Percentiles rank a stretch among this genome's conserved stretches.
Evolutionary conservation across 345 rosid genomes (phyloP).

Genomic region (Moricandia arvensis): DNA sequence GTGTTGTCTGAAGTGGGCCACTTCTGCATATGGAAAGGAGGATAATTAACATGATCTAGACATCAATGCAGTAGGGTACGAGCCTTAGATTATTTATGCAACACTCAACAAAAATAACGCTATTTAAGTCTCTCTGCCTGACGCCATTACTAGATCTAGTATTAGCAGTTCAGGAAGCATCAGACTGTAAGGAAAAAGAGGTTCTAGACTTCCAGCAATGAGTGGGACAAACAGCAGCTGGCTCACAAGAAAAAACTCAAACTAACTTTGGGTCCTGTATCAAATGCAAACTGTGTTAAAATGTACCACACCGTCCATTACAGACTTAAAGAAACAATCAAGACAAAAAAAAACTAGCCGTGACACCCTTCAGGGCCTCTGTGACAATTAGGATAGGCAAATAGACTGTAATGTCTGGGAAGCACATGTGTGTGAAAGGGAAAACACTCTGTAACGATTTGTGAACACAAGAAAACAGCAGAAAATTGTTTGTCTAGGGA

Average conservation of each 20-base stretch:
- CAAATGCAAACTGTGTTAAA: constrained; percentile 1
- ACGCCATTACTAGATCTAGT: constrained; percentile 16
- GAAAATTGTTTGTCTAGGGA: constrained; percentile 21
- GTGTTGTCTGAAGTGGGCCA: constrained; percentile 36
- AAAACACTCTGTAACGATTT: constrained; percentile 26
- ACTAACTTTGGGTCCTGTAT: not conserved
- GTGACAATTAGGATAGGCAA: constrained; percentile 41
- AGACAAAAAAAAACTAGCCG: no score
- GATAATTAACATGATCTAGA: not conserved
- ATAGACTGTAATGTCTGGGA: constrained; percentile 25
- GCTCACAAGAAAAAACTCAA: constrained; percentile 13
- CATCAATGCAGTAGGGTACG: constrained; percentile 38
- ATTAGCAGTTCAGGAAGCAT: constrained; percentile 5
- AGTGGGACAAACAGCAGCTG: constrained; percentile 20
- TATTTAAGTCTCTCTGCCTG: constrained; percentile 30
- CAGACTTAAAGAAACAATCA: no score
- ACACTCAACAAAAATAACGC: constrained; percentile 5
- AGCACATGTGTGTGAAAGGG: constrained; percentile 39
- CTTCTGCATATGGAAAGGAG: constrained; percentile 21
- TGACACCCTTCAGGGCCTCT: constrained; percentile 42
- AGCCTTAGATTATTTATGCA: constrained; percentile 20
- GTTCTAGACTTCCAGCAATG: constrained; percentile 1
- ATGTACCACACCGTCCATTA: no score
- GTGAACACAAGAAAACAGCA: constrained; percentile 23
- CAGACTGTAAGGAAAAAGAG: not conserved